Evolutionary conservation across 768 basidiomycete species (phyloP), one percentile per base, ranked within the genome.

Genomic region (Trametes maxima): DNA sequence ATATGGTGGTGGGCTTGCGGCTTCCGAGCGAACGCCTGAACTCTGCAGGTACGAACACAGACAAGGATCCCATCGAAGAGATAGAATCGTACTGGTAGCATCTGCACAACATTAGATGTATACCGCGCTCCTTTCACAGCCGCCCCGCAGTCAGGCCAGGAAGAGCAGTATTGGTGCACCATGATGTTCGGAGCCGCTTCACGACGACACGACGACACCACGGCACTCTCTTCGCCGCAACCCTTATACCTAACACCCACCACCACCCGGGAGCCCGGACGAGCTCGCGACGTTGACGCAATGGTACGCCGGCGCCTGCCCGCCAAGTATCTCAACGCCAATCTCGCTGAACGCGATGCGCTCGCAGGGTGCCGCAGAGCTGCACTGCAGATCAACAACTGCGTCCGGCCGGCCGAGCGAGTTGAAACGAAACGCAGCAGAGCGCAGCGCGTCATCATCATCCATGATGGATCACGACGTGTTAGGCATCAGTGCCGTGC

Each of bases 381-480:
- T 82, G 71, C 84, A 85, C 61, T 79, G 77, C 21, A 85, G 72
- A 60, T 81, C 78, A 36, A 83, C 75, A 40, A 83, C 82, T 82
- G 64, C 51, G 25, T 33, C 28, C 28, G 28, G 8, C 28, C 28
- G 28, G 8, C 28, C 28, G 8, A 33, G n/a, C n/a, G 28, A 33
- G 28, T 33, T 33, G 4, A 33, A 33, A 33, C 28, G n/a, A n/a
- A n/a, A n/a, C n/a, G n/a, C 42, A 6, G 6, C 5, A 6, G 42
- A 43, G 10, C 19, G 21, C 45, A 13, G 45, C 14, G 45, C 37
- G 36, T 60, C 46, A 45, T 54, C 45, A 48, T 5, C n/a, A 11
- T 39, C 36, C 25, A n/a, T 33, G 25, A 17, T 5, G 16, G 10
- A n/a, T 43, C 42, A 5, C 5, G 42, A 12, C 42, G 42, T 5